A percentile compares a stretch with the other conserved stretches of the same genome.
Evolutionary conservation across 2,329 filamentous ascomycete species (phyloP).

Genomic region (Catunica adiposa): DNA sequence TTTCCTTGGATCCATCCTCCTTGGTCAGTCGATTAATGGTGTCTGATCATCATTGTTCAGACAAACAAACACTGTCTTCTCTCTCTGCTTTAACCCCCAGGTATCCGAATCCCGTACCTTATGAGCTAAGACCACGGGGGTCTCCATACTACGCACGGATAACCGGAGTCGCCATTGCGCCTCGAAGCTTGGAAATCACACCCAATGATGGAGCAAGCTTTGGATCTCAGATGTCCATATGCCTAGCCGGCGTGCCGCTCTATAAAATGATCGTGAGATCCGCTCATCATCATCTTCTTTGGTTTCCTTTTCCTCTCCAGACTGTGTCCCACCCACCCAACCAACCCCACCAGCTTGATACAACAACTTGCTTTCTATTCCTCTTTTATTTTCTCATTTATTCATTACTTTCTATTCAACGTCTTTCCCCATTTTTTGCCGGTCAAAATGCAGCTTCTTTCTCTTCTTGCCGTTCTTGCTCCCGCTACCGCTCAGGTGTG

Average conservation of each 20-base stretch:
- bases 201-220: background rate
- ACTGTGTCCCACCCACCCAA: constrained; percentile 5
- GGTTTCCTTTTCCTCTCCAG: background rate
- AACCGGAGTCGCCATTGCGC: background rate
- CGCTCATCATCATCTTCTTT: background rate
- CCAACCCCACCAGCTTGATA: background rate
- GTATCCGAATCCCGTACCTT: no score
- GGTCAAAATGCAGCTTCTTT: constrained; percentile 16
- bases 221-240: no score
- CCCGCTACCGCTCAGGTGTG: constrained; percentile 14
- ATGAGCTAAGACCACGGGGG: background rate
- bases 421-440: constrained; percentile 1
- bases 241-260: background rate
- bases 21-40: no score
- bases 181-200: no score
- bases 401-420: background rate
- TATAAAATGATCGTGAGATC: background rate
- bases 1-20: no score
- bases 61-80: no score
- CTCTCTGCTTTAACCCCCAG: no score
- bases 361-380: background rate
- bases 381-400: constrained; percentile 7
- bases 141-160: background rate
- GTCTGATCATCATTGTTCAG: no score
- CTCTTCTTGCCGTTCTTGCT: constrained; percentile 20